A percentile compares a stretch with the other conserved stretches of the same genome.
Conservation (phyloP, 2,329 filamentous ascomycete species). For the Cladosporium sphaerospermum region DNA sequence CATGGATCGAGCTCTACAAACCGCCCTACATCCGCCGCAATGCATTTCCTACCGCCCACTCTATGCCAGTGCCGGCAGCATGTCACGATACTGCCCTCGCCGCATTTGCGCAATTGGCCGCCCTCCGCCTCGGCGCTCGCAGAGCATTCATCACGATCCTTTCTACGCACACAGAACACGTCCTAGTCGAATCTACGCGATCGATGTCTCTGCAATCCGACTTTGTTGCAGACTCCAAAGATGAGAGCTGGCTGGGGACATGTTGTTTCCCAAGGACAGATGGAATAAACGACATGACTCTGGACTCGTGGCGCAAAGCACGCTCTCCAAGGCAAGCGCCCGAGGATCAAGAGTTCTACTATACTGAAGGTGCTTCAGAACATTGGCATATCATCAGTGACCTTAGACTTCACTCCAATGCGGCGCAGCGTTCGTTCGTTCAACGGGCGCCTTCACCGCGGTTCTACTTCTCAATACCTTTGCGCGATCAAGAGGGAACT, state of each 20-base stretch:
- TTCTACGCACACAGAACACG: slow-evolving; percentile 43
- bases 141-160: slow-evolving; percentile 40
- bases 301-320: background rate
- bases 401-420: slow-evolving; percentile 10
- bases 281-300: slow-evolving; percentile 22
- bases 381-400: slow-evolving; percentile 25
- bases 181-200: slow-evolving; percentile 45
- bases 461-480: slow-evolving; percentile 55
- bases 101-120: slow-evolving; percentile 32
- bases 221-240: slow-evolving; percentile 25
- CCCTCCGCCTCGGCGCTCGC: slow-evolving; percentile 31
- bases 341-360: background rate
- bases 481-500: slow-evolving; percentile 50
- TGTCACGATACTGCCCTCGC: slow-evolving; percentile 30
- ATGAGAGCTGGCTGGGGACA: slow-evolving; percentile 24
- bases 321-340: background rate
- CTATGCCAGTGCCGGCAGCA: slow-evolving; percentile 13
- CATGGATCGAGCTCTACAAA: slow-evolving; percentile 5
- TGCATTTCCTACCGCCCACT: slow-evolving; percentile 4
- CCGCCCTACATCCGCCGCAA: slow-evolving; percentile 3
- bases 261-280: slow-evolving; percentile 9
- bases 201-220: slow-evolving; percentile 33
- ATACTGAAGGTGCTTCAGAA: slow-evolving; percentile 15
- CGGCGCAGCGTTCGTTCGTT: slow-evolving; percentile 12
- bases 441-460: slow-evolving; percentile 12